Evolutionary conservation across 2,329 filamentous ascomycete genomes (phyloP).

Genomic region (Xylariales sp.): DNA sequence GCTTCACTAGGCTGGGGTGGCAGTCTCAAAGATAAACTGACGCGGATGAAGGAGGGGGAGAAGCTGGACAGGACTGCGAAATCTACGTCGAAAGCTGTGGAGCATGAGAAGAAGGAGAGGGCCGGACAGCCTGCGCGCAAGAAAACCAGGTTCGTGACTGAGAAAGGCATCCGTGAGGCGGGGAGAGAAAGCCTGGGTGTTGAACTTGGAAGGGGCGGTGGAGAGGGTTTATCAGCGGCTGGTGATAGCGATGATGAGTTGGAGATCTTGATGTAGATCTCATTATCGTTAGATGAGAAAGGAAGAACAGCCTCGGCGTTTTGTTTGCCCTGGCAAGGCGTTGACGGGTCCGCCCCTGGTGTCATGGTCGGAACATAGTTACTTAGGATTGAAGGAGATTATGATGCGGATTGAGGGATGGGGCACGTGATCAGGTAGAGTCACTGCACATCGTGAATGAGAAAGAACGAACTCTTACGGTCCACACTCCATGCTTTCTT

Average conservation of each 20-base stretch:
- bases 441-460: too few species aligned
- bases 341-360: too few species aligned
- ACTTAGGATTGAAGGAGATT: too few species aligned
- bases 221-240: constrained; percentile 23
- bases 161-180: constrained; percentile 71
- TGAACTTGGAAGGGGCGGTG: constrained; percentile 31
- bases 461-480: too few species aligned
- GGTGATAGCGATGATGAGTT: constrained; percentile 40
- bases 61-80: constrained; percentile 30
- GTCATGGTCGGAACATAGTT: too few species aligned
- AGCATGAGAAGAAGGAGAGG: constrained; percentile 23
- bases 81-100: constrained; percentile 7
- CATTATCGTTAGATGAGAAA: too few species aligned
- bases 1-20: constrained; percentile 53
- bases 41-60: constrained; percentile 59
- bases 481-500: too few species aligned
- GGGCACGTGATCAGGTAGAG: too few species aligned
- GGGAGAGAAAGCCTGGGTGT: constrained; percentile 67
- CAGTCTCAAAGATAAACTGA: constrained; percentile 49
- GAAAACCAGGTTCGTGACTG: constrained; percentile 76
- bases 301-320: too few species aligned
- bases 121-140: constrained; percentile 51
- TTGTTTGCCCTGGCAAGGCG: too few species aligned
- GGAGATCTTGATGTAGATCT: constrained; percentile 30
- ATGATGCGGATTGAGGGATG: too few species aligned